Conservation (phyloP, 1,139 yeast genomes). For the Lodderomyces oxycetoniae region DNA sequence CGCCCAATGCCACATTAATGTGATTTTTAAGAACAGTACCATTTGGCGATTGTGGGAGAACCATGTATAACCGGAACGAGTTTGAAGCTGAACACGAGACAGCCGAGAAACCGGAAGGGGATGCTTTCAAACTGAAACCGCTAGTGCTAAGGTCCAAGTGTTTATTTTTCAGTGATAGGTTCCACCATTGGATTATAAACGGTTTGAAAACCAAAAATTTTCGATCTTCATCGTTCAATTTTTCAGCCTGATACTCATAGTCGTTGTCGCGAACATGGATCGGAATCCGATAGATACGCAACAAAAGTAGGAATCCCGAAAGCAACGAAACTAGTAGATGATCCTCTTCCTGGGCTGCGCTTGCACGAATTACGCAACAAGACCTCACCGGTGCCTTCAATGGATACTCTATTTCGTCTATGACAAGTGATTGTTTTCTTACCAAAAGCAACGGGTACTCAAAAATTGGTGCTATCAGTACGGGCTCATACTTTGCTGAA, state of each 20-base stretch:
- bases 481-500: no score
- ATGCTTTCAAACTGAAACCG: slow-evolving; percentile 30
- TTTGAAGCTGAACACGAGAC: slow-evolving; percentile 37
- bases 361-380: slow-evolving; percentile 25
- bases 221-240: slow-evolving; percentile 10
- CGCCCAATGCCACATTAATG: slow-evolving; percentile 39
- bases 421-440: slow-evolving; percentile 31
- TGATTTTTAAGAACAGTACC: slow-evolving; percentile 39
- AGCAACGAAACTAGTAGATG: slow-evolving; percentile 37
- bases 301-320: slow-evolving; percentile 39
- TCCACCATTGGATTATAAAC: slow-evolving; percentile 53
- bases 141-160: slow-evolving; percentile 22
- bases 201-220: slow-evolving; percentile 37
- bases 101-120: slow-evolving; percentile 32
- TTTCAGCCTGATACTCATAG: slow-evolving; percentile 15
- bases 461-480: slow-evolving; percentile 8
- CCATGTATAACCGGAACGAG: slow-evolving; percentile 35
- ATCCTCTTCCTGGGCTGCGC: slow-evolving; percentile 30
- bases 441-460: slow-evolving; percentile 25
- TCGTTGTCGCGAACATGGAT: slow-evolving; percentile 25
- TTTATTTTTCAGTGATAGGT: slow-evolving; percentile 8
- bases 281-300: slow-evolving; percentile 35
- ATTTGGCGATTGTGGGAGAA: slow-evolving; percentile 30
- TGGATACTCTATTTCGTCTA: slow-evolving; percentile 30
- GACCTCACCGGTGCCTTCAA: slow-evolving; percentile 36